Base-by-base conservation (phyloP, 2,329 filamentous ascomycete species). In the Aspergillus spinulosporus region DNA sequence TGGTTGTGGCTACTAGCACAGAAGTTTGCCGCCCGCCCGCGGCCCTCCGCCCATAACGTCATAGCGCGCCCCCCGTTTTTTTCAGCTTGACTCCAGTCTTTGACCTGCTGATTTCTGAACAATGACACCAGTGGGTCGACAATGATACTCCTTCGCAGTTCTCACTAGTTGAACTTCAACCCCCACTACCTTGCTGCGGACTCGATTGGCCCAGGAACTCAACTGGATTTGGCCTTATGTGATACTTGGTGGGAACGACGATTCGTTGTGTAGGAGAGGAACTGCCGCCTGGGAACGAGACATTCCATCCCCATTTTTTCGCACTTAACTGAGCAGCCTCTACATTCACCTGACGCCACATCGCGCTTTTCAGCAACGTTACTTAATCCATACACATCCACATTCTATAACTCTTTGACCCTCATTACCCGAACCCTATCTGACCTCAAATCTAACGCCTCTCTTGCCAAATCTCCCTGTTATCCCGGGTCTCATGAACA, bases 1-100 rank as follows among this genome's bases (percentile, higher is more conserved):
- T 48, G 46, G 54, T 43, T 12, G 31, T 57, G 52, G 49, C 34
- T 45, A 39, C 43, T 34, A 31, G 56, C 39, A 58, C 42, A 31
- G 43, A 58, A 62, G 46, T 47, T 57, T 59, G 60, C 60, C 61
- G 54, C 49, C 54, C 39, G 48, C 49, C 32, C 32, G 11, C 6
- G 32, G 32, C 32, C 11, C 21, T 21, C 21, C 60, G 53, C 55
- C 50, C 57, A 64, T 66, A 64, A 64, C 64, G 64, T 64, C 64
- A 66, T 65, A 58, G 66, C 59, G 62, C 64, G 61, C 58, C 62
- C 64, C 62, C 42, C 12, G 2, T 61, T 60, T 56, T 59, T 59
- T 53, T 59, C 59, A 57, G 52, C 57, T 57, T 44, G 39, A 43
- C 31, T 49, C 44, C 53, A 56, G 57, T 54, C 48, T 59, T 59